phyloP scores from a whole-genome alignment of 257 asterid species.

The Linderniella brevidens region DNA sequence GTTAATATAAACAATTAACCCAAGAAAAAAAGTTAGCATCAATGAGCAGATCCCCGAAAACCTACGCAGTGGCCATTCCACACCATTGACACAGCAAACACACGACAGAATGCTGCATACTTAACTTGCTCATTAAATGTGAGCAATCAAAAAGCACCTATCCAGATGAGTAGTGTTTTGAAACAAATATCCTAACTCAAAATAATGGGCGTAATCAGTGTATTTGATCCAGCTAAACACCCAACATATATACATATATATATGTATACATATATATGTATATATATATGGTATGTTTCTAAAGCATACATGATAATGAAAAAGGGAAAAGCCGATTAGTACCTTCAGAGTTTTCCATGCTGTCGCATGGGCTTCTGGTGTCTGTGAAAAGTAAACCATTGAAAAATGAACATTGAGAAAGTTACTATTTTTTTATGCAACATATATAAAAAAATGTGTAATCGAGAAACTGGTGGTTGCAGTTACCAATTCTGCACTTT shows the following conservation, averaged over 20 bases:
- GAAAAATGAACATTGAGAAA: not conserved
- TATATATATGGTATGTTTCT: not conserved
- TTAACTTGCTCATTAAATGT: too few species aligned
- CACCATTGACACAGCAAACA: too few species aligned
- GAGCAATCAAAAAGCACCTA: too few species aligned
- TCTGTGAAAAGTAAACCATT: constrained; percentile 22
- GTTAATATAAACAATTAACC: not conserved
- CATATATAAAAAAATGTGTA: not conserved
- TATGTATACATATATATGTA: not conserved
- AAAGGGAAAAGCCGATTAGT: constrained; percentile 7
- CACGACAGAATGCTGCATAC: too few species aligned
- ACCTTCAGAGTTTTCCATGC: constrained; percentile 88
- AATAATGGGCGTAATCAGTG: too few species aligned
- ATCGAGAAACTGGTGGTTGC: not conserved
- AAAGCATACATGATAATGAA: not conserved
- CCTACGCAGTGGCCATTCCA: too few species aligned
- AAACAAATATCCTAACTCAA: too few species aligned
- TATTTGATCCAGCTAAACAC: too few species aligned
- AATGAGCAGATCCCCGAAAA: too few species aligned
- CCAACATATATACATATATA: not conserved
- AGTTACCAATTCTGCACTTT: constrained; percentile 44
- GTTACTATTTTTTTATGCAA: not conserved
- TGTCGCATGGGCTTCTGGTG: constrained; percentile 66
- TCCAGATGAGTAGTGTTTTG: too few species aligned
- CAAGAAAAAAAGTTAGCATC: too few species aligned